phyloP scores from a whole-genome alignment of 2,329 filamentous ascomycete genomes.

The Ophiocordyceps camponoti-floridani region DNA sequence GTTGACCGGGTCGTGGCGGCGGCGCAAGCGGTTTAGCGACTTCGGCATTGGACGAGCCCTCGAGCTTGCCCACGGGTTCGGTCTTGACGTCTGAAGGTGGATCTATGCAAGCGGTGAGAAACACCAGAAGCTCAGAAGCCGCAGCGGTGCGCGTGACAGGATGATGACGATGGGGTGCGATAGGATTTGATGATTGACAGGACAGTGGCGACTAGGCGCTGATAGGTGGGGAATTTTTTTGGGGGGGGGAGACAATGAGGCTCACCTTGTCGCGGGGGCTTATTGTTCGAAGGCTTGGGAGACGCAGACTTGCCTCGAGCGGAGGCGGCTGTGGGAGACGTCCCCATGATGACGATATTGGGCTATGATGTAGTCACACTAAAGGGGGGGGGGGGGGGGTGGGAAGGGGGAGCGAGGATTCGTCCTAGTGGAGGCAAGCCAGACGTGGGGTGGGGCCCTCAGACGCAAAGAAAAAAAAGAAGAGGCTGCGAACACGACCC shows the following conservation, averaged over 20 bases:
- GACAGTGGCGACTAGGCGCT: conserved; percentile 2
- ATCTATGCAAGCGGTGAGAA: conserved; percentile 14
- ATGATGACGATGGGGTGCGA: conserved; percentile 3
- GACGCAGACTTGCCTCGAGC: conserved; percentile 27
- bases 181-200: neutral
- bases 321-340: conserved; percentile 21
- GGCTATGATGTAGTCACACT: conserved; percentile 26
- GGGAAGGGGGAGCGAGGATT: too few species aligned
- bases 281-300: conserved; percentile 25
- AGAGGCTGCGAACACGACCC: conserved; percentile 2
- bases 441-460: conserved; percentile 11
- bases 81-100: conserved; percentile 26
- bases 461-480: conserved; percentile 7
- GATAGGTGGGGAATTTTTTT: neutral
- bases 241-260: conserved; percentile 5
- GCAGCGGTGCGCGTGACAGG: neutral
- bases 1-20: conserved; percentile 45
- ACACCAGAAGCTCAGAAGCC: neutral
- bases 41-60: conserved; percentile 36
- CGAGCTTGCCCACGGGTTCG: conserved; percentile 27
- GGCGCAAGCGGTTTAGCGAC: conserved; percentile 48
- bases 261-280: conserved; percentile 26
- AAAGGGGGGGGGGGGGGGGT: conserved; percentile 6
- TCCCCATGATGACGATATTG: conserved; percentile 29
- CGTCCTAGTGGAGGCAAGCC: conserved; percentile 8